These are phyloP conservation scores for Pisolithus orientalis DNA, from an alignment of 768 basidiomycete species.

Conservation along the genomic window DNA sequence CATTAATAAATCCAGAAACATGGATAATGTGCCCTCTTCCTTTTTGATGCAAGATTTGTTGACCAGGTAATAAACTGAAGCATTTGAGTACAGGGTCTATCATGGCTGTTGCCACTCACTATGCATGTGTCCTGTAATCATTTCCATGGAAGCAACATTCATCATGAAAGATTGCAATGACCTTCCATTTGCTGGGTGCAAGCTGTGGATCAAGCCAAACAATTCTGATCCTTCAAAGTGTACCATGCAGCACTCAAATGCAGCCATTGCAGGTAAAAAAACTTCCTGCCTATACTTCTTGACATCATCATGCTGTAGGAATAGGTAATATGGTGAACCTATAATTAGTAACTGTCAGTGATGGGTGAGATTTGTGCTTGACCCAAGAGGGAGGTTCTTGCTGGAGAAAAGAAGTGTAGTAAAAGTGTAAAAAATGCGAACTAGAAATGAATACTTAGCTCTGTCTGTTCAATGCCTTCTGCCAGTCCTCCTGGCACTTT, in stretches of 20 bases:
- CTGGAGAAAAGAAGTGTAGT: too few relatives aligned
- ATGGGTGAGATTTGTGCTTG: too few relatives aligned
- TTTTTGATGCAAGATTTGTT: constrained; percentile 18
- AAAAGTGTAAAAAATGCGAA: too few relatives aligned
- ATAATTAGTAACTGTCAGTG: too few relatives aligned
- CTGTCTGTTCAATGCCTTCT: too few relatives aligned
- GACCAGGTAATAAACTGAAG: constrained; percentile 1
- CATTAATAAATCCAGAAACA: constrained; percentile 36
- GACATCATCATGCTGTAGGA: not conserved
- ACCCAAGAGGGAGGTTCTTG: too few relatives aligned
- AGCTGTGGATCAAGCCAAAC: constrained; percentile 14
- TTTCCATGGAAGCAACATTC: constrained; percentile 15
- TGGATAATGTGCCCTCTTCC: constrained; percentile 29
- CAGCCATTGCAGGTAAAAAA: constrained; percentile 14
- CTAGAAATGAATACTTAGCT: too few relatives aligned
- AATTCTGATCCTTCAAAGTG: constrained; percentile 18
- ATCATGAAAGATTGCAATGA: constrained; percentile 14
- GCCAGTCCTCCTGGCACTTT: too few relatives aligned
- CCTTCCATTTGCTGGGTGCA: constrained; percentile 15
- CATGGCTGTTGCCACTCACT: constrained; percentile 12
- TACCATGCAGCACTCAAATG: constrained; percentile 15
- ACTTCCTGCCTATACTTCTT: constrained; percentile 7
- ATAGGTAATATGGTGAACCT: too few relatives aligned
- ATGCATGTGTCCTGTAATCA: constrained; percentile 23
- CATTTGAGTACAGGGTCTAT: not conserved